phyloP scores from a whole-genome alignment of 345 rosid species.

The Bruguiera sexangula region DNA sequence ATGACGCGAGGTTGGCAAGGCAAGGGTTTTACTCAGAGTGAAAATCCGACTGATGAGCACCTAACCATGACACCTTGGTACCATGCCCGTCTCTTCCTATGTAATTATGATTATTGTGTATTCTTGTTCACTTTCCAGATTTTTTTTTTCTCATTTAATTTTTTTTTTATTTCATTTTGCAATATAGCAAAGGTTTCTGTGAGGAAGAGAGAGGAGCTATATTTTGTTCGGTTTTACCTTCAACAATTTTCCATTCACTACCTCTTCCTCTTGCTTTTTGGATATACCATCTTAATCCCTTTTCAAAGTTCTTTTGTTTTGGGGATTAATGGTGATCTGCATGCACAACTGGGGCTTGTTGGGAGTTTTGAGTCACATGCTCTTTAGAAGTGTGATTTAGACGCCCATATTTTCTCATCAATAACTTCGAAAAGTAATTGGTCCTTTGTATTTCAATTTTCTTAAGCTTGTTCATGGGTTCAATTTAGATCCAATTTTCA shows the following conservation, averaged over 20 bases:
- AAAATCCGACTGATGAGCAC: conserved; percentile 10
- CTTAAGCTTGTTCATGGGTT: too few relatives aligned
- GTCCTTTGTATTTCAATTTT: too few relatives aligned
- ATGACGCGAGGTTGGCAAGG: conserved; percentile 1
- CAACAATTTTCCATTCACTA: not conserved
- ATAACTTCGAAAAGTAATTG: not conserved
- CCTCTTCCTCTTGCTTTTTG: not conserved
- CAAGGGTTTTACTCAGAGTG: not conserved
- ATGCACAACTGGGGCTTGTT: not conserved
- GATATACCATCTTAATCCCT: not conserved
- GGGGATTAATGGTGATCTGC: not conserved
- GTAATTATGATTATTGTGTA: conserved; percentile 12
- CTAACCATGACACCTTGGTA: conserved; percentile 20
- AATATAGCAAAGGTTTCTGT: not conserved
- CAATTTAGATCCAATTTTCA: too few relatives aligned
- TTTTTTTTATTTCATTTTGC: not conserved
- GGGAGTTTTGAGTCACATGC: not conserved
- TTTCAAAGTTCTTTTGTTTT: not conserved
- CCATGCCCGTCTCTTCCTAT: conserved; percentile 14
- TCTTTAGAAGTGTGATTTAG: not conserved
- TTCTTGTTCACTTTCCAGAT: conserved; percentile 3
- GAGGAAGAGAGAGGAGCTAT: not conserved
- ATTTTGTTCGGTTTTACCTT: not conserved
- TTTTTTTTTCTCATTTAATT: not conserved
- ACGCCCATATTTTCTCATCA: not conserved